Percentiles rank a stretch among this genome's conserved stretches.
These are phyloP conservation scores for Pseudonitzschia multistriata DNA, from an alignment of 108 stramenopile genomes.

Conservation along the genomic window DNA sequence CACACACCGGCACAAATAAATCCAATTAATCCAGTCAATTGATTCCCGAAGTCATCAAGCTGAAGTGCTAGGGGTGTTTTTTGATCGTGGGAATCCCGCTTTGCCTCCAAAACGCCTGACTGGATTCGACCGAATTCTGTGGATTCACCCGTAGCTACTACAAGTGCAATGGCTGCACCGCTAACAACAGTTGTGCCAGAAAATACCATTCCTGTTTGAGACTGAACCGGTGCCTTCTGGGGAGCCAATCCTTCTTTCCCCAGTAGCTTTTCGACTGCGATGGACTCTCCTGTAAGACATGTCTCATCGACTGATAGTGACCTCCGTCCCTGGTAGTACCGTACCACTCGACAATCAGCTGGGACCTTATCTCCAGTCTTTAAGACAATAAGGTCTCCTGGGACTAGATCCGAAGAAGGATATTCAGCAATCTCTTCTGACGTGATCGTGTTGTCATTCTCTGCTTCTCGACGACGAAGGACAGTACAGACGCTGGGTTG, in stretches of 20 bases:
- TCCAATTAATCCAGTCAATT: slow-evolving; percentile 92
- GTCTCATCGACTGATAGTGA: slow-evolving; percentile 76
- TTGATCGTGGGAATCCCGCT: slow-evolving; percentile 41
- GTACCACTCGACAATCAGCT: slow-evolving; percentile 84
- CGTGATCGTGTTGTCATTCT: slow-evolving; percentile 10
- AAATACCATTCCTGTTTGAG: slow-evolving; percentile 88
- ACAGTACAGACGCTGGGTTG: slow-evolving; percentile 83
- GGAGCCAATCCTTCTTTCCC: slow-evolving; percentile 37
- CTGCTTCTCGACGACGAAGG: slow-evolving; percentile 37
- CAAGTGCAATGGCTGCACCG: slow-evolving; percentile 88
- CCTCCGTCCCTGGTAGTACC: slow-evolving; percentile 1
- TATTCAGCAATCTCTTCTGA: slow-evolving; percentile 4
- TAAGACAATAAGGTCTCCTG: slow-evolving; percentile 91
- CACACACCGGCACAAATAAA: slow-evolving; percentile 91
- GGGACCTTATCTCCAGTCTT: slow-evolving; percentile 94
- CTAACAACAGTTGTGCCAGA: slow-evolving; percentile 90
- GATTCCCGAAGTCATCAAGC: slow-evolving; percentile 94
- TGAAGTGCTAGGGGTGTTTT: slow-evolving; percentile 94
- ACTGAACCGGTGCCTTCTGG: slow-evolving; percentile 42
- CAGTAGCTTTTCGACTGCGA: slow-evolving; percentile 66
- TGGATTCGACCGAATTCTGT: slow-evolving; percentile 97
- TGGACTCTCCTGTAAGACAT: slow-evolving; percentile 81
- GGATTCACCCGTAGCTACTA: slow-evolving; percentile 87
- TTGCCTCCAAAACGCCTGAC: slow-evolving; percentile 74
- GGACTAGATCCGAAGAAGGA: slow-evolving; percentile 78